These are phyloP conservation scores for Pezicula neosporulosa DNA, from an alignment of 2,329 filamentous ascomycete genomes.

Conservation along the genomic window DNA sequence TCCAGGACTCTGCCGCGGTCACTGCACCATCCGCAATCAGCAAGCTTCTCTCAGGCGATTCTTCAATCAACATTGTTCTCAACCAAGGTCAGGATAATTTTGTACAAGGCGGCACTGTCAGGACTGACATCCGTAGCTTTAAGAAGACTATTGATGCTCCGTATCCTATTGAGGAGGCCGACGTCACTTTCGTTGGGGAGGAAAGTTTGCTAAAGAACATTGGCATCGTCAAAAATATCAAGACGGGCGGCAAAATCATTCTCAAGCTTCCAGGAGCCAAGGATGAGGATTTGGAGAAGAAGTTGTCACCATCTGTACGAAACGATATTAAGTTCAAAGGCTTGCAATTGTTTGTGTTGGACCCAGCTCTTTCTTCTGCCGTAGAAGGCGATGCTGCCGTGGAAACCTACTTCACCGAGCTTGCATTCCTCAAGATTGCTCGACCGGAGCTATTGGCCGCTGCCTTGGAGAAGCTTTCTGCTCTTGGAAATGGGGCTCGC, in stretches of 20 bases:
- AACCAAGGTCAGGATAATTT: slow-evolving; percentile 64
- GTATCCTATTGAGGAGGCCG: slow-evolving; percentile 75
- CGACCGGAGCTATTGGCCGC: slow-evolving; percentile 61
- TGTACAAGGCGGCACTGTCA: slow-evolving; percentile 72
- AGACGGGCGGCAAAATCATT: slow-evolving; percentile 68
- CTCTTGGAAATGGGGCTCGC: slow-evolving; percentile 47
- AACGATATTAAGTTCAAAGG: slow-evolving; percentile 68
- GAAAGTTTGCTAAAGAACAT: slow-evolving; percentile 77
- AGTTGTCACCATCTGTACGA: slow-evolving; percentile 67
- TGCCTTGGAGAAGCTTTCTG: slow-evolving; percentile 63
- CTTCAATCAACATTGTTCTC: slow-evolving; percentile 56
- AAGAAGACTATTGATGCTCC: slow-evolving; percentile 80
- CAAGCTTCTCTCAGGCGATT: slow-evolving; percentile 67
- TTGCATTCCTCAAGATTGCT: slow-evolving; percentile 79
- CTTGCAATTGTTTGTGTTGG: slow-evolving; percentile 71
- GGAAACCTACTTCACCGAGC: slow-evolving; percentile 67
- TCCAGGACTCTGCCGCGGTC: slow-evolving; percentile 68
- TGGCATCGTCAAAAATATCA: slow-evolving; percentile 68
- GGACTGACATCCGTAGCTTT: slow-evolving; percentile 82
- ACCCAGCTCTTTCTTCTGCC: slow-evolving; percentile 64
- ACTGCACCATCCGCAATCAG: slow-evolving; percentile 60
- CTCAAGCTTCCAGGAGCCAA: slow-evolving; percentile 77
- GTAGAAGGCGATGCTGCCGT: slow-evolving; percentile 61
- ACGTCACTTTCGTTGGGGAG: slow-evolving; percentile 75
- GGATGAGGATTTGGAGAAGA: slow-evolving; percentile 86